Percentiles rank a stretch among this genome's conserved stretches.
phyloP scores from a whole-genome alignment of 495 filamentous ascomycete species.

The Talaromyces stipitatus region DNA sequence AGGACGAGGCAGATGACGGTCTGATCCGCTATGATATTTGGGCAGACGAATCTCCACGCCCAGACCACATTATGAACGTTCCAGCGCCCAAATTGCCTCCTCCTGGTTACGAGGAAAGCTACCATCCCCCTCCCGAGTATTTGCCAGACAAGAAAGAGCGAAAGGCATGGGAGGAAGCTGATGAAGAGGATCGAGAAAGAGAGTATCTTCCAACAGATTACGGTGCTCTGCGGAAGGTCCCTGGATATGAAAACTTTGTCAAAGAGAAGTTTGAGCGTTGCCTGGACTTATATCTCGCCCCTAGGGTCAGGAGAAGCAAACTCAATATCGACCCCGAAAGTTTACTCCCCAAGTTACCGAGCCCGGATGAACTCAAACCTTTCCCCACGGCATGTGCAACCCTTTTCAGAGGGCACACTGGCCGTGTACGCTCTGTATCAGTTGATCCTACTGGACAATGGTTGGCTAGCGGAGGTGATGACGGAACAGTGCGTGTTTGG shows the following conservation, averaged over 20 bases:
- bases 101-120: conserved; percentile 89
- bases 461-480: conserved; percentile 88
- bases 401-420: conserved; percentile 80
- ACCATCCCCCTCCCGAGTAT: conserved; percentile 95
- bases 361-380: conserved; percentile 82
- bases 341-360: conserved; percentile 88
- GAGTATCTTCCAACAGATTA: conserved; percentile 80
- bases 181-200: conserved; percentile 84
- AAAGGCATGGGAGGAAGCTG: conserved; percentile 79
- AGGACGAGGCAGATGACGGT: conserved; percentile 60
- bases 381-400: conserved; percentile 86
- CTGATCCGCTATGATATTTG: conserved; percentile 84
- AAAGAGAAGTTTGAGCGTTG: conserved; percentile 96
- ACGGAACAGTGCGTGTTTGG: conserved; percentile 89
- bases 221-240: conserved; percentile 79
- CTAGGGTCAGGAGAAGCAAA: conserved; percentile 83
- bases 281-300: conserved; percentile 90
- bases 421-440: conserved; percentile 73
- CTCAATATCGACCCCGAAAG: conserved; percentile 95
- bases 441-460: conserved; percentile 71
- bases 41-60: conserved; percentile 77
- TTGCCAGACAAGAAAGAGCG: conserved; percentile 78
- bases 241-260: conserved; percentile 82
- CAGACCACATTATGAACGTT: conserved; percentile 89
- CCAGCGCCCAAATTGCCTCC: conserved; percentile 94